Conservation (phyloP, 2,329 filamentous ascomycete genomes). For the Botrytis paeoniae region DNA sequence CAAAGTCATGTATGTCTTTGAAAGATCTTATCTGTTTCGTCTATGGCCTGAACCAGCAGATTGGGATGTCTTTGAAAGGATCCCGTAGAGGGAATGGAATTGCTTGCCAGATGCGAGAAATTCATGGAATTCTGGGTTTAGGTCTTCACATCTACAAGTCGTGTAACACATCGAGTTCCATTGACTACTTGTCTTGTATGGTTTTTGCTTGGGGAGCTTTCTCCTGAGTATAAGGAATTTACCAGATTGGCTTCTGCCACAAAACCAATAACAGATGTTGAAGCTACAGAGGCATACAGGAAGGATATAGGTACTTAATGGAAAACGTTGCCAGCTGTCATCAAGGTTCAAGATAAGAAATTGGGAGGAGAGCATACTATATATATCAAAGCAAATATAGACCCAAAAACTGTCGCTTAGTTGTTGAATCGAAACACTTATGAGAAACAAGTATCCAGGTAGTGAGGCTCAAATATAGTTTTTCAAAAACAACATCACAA, state of each 20-base stretch:
- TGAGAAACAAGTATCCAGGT: too few relatives aligned
- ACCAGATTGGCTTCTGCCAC: neutral
- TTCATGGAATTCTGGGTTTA: neutral
- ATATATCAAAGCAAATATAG: neutral
- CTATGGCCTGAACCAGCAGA: neutral
- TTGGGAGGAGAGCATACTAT: neutral
- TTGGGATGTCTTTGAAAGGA: neutral
- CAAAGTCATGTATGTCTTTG: neutral
- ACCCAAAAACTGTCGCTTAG: neutral
- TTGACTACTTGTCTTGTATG: neutral
- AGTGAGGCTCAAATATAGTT: too few relatives aligned
- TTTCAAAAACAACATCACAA: too few relatives aligned
- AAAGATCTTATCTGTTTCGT: neutral
- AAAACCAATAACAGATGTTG: neutral
- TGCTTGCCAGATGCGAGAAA: neutral
- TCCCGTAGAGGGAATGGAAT: accelerated
- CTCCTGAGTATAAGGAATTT: neutral
- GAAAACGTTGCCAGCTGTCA: neutral
- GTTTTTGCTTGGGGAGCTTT: neutral
- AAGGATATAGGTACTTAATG: neutral
- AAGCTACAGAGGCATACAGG: neutral
- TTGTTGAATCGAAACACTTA: too few relatives aligned
- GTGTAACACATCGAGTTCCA: neutral
- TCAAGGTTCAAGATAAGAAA: neutral
- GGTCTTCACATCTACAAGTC: accelerated